Percentiles rank a stretch among this genome's conserved stretches.
Conservation (phyloP, 106 monocot species). For the Dendrobium officinale region DNA sequence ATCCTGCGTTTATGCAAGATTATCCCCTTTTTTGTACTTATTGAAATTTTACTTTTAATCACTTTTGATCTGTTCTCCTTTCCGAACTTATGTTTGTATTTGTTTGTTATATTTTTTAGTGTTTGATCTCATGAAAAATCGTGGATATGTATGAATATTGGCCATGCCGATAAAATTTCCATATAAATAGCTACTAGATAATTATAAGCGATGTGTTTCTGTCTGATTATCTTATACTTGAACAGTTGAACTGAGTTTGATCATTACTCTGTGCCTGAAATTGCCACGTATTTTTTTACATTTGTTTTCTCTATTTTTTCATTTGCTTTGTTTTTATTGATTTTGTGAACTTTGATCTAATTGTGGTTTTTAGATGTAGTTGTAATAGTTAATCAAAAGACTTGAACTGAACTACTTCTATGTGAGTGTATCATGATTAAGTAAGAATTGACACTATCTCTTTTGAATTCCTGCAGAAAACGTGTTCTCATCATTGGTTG, state of each 20-base stretch:
- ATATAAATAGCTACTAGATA: too few relatives aligned
- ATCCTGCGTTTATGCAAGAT: not conserved
- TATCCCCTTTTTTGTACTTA: too few relatives aligned
- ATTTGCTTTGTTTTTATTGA: not conserved
- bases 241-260: too few relatives aligned
- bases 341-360: too few relatives aligned
- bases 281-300: too few relatives aligned
- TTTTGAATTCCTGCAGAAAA: conserved; percentile 63
- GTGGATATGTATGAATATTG: not conserved
- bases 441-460: not conserved
- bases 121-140: not conserved
- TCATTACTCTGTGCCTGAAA: too few relatives aligned
- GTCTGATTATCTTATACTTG: too few relatives aligned
- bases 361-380: too few relatives aligned
- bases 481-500: conserved; percentile 85
- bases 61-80: not conserved
- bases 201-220: too few relatives aligned
- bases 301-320: not conserved
- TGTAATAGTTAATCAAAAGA: too few relatives aligned
- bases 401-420: too few relatives aligned
- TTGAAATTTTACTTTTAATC: not conserved
- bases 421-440: too few relatives aligned
- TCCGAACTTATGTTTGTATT: not conserved
- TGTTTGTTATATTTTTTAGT: not conserved
- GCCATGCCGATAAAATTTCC: not conserved